Evolutionary conservation across 495 filamentous ascomycete genomes (phyloP).

Genomic region (Penicillium chermesinum): DNA sequence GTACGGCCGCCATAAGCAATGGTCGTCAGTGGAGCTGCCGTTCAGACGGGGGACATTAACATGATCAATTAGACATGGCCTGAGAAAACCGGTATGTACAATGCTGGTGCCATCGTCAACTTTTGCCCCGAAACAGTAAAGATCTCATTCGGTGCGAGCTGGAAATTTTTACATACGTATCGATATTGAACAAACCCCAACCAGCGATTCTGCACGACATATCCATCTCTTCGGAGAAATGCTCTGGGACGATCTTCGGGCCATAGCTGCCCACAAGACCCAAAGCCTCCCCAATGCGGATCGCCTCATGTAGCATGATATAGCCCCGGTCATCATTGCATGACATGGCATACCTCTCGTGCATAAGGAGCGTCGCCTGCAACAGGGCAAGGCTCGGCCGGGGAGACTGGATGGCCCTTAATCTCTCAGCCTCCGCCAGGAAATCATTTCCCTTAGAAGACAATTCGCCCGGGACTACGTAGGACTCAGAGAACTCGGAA

Average conservation of each 20-base stretch:
- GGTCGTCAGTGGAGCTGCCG: slow-evolving; percentile 11
- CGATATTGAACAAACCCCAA: slow-evolving; percentile 44
- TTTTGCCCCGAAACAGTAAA: no score
- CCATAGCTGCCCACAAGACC: slow-evolving; percentile 31
- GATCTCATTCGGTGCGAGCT: background rate
- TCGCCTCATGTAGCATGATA: slow-evolving; percentile 39
- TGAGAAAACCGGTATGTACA: slow-evolving; percentile 39
- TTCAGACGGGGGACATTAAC: slow-evolving; percentile 30
- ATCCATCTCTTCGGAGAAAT: slow-evolving; percentile 32
- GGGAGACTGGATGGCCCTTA: slow-evolving; percentile 19
- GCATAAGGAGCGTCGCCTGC: slow-evolving; percentile 39
- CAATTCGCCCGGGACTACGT: slow-evolving; percentile 38
- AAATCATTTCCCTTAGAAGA: slow-evolving; percentile 41
- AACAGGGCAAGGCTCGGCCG: slow-evolving; percentile 32
- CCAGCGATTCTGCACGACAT: slow-evolving; percentile 32
- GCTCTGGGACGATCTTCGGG: slow-evolving; percentile 13
- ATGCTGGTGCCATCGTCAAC: slow-evolving; percentile 22
- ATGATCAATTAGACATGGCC: slow-evolving; percentile 33
- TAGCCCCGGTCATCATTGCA: slow-evolving; percentile 41
- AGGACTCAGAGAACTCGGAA: slow-evolving; percentile 43
- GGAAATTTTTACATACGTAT: slow-evolving; percentile 39
- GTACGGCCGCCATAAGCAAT: slow-evolving; percentile 34
- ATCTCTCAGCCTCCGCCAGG: slow-evolving; percentile 38
- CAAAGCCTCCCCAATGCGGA: slow-evolving; percentile 33
- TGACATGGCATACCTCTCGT: slow-evolving; percentile 43